A percentile compares a stretch with the other conserved stretches of the same genome.
These are phyloP conservation scores for Suhomyces vadensis DNA, from an alignment of 805 yeast genomes.

Conservation along the genomic window DNA sequence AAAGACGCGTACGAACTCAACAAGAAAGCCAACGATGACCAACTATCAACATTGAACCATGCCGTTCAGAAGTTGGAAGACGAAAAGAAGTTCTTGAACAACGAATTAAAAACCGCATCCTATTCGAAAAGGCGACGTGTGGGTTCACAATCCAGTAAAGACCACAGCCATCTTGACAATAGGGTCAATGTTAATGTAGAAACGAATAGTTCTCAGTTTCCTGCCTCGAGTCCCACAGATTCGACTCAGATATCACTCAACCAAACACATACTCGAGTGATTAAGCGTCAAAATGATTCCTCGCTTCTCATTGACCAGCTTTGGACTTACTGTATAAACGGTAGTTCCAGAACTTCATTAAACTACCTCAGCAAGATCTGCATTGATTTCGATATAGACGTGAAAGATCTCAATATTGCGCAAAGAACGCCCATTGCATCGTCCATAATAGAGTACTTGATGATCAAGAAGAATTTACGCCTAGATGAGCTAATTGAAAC, in stretches of 20 bases:
- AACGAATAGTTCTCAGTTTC: not conserved
- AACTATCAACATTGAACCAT: conserved; percentile 28
- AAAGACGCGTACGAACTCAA: conserved; percentile 17
- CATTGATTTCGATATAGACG: conserved; percentile 21
- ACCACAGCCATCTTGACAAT: not conserved
- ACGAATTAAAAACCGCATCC: conserved; percentile 33
- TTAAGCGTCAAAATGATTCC: conserved; percentile 34
- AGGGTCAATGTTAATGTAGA: not conserved
- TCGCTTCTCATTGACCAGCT: conserved; percentile 34
- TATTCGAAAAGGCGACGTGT: conserved; percentile 22
- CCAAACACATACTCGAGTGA: conserved; percentile 4
- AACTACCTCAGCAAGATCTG: conserved; percentile 34
- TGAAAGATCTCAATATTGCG: conserved; percentile 22
- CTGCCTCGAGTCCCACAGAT: not conserved
- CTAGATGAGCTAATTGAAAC: conserved; percentile 50
- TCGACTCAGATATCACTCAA: not conserved
- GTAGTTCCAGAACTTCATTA: conserved; percentile 34
- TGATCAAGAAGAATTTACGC: conserved; percentile 45
- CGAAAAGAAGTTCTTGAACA: conserved; percentile 42
- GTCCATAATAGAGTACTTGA: conserved; percentile 46
- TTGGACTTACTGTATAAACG: conserved; percentile 38
- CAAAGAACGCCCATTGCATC: conserved; percentile 35
- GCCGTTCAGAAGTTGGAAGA: conserved; percentile 42
- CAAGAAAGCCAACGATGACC: conserved; percentile 29
- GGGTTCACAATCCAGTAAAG: not conserved